Percentiles rank a stretch among this genome's conserved stretches.
Conservation (phyloP, 371 early-diverging fungal genomes). For the Rhizopus stolonifer region DNA sequence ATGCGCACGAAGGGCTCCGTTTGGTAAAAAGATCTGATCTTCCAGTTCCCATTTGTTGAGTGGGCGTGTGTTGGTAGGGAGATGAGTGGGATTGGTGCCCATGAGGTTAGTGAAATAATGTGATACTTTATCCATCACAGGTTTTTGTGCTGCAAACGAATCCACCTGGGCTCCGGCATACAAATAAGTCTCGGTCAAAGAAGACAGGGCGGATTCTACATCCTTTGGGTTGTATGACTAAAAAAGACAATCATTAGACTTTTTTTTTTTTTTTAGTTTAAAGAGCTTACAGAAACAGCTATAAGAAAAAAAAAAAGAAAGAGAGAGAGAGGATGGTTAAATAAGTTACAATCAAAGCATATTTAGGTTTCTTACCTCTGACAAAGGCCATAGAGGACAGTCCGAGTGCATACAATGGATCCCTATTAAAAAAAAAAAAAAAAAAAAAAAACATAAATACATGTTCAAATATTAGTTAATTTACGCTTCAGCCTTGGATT, state of each 20-base stretch:
- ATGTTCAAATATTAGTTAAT: background rate
- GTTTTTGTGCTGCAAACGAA: slow-evolving; percentile 50
- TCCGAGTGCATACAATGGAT: slow-evolving; percentile 44
- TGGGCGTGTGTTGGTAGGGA: slow-evolving; percentile 43
- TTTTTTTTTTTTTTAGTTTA: background rate
- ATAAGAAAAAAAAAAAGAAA: background rate
- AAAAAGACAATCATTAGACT: background rate
- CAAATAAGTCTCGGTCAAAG: slow-evolving; percentile 45
- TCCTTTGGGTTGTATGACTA: slow-evolving; percentile 55
- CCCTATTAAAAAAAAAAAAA: slow-evolving; percentile 16
- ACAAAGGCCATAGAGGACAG: slow-evolving; percentile 44
- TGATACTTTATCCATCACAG: slow-evolving; percentile 38
- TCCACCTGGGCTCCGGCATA: slow-evolving; percentile 54
- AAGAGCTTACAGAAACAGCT: slow-evolving; percentile 25
- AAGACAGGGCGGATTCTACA: slow-evolving; percentile 45
- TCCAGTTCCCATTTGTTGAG: slow-evolving; percentile 28
- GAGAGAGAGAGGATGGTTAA: too few species aligned
- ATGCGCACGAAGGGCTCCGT: slow-evolving; percentile 60
- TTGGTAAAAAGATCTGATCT: slow-evolving; percentile 39
- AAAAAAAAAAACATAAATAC: background rate
- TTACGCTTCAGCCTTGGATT: slow-evolving; percentile 36
- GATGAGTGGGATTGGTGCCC: slow-evolving; percentile 34
- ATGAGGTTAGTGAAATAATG: slow-evolving; percentile 42
- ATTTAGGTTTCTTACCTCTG: slow-evolving; percentile 30
- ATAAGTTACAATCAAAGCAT: slow-evolving; percentile 1